phyloP scores from a whole-genome alignment of 2,329 filamentous ascomycete species.

The Ramularia collo-cygni region DNA sequence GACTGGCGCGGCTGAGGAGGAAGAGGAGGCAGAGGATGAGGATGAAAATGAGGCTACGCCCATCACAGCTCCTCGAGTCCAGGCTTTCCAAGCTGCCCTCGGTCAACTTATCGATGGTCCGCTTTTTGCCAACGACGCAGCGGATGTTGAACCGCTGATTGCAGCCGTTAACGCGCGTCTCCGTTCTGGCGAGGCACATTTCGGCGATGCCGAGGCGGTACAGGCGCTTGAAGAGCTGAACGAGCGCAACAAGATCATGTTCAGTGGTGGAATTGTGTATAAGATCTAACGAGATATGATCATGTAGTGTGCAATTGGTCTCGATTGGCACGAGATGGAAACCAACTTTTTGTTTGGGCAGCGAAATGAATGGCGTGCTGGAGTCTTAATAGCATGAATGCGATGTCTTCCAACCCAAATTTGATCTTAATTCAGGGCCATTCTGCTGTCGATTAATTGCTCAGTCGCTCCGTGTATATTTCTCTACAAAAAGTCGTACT shows the following conservation, averaged over 20 bases:
- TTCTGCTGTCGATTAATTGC: too few relatives aligned
- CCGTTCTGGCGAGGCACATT: constrained; percentile 51
- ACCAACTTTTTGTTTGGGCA: too few relatives aligned
- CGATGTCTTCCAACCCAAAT: too few relatives aligned
- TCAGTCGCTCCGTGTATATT: too few relatives aligned
- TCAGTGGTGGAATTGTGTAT: constrained; percentile 43
- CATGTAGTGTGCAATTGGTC: too few relatives aligned
- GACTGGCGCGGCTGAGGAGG: constrained; percentile 22
- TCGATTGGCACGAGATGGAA: too few relatives aligned
- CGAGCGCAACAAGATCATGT: constrained; percentile 84
- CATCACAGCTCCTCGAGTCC: constrained; percentile 58
- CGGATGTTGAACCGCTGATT: constrained; percentile 67
- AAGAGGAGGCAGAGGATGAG: constrained; percentile 27
- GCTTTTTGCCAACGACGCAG: constrained; percentile 82
- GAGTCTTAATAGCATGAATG: too few relatives aligned
- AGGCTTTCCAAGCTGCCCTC: constrained; percentile 70
- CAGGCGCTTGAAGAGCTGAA: constrained; percentile 74
- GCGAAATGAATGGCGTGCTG: too few relatives aligned
- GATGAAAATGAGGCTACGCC: constrained; percentile 38
- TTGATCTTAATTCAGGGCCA: too few relatives aligned
- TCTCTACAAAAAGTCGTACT: too few relatives aligned
- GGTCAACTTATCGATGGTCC: constrained; percentile 75
- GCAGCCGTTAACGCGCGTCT: constrained; percentile 71
- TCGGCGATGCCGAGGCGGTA: constrained; percentile 64
- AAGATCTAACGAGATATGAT: constrained; percentile 33